These are phyloP conservation scores for Ruellia speciosa DNA, from an alignment of 305 asterid genomes.

Conservation along the genomic window DNA sequence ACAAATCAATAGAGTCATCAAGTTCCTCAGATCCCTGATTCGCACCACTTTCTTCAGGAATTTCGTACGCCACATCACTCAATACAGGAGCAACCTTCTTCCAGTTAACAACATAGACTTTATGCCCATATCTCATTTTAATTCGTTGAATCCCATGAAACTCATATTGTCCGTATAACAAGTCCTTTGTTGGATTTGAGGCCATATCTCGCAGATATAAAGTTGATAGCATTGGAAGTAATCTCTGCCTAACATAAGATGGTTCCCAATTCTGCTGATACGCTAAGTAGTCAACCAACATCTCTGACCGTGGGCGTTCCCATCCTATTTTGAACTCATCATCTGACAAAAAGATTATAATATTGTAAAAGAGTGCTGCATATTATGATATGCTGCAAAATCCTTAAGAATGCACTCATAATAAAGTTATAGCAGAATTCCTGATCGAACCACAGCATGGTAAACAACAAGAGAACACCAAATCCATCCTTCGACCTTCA, in stretches of 20 bases:
- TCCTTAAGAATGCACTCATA: background rate
- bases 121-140: conserved; percentile 17
- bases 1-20: conserved; percentile 43
- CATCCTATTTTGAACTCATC: conserved; percentile 43
- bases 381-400: conserved; percentile 4
- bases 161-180: conserved; percentile 59
- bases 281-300: conserved; percentile 63
- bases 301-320: conserved; percentile 54
- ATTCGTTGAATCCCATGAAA: conserved; percentile 66
- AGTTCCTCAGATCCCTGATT: conserved; percentile 25
- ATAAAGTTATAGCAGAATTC: background rate
- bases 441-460: background rate
- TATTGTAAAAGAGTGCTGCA: background rate
- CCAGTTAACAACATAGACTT: conserved; percentile 66
- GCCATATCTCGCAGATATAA: conserved; percentile 58
- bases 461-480: too few species aligned
- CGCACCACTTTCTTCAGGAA: conserved; percentile 29
- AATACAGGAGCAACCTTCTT: conserved; percentile 37
- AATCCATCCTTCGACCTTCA: too few species aligned
- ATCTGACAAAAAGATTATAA: conserved; percentile 36
- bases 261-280: conserved; percentile 82
- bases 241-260: conserved; percentile 60
- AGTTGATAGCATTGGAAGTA: conserved; percentile 78
- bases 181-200: conserved; percentile 33
- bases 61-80: conserved; percentile 23